Evolutionary conservation across 2,329 filamentous ascomycete species (phyloP).

Genomic region (Myriosclerotinia scirpicola): DNA sequence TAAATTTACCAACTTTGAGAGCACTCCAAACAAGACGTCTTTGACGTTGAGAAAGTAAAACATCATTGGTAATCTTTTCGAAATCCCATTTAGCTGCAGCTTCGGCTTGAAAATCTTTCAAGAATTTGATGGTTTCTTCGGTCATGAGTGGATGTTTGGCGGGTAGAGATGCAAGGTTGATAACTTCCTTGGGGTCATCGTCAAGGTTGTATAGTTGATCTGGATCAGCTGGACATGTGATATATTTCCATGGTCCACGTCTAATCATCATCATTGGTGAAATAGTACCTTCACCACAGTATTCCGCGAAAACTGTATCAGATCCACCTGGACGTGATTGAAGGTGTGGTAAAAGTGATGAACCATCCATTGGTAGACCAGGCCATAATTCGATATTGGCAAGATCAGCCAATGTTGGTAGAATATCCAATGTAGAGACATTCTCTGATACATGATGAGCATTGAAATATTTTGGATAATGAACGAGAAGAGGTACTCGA

Average conservation of each 20-base stretch:
- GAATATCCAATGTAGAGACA: slow-evolving; percentile 86
- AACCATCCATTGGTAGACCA: slow-evolving; percentile 80
- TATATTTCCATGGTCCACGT: slow-evolving; percentile 85
- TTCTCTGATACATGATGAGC: slow-evolving; percentile 78
- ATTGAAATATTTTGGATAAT: slow-evolving; percentile 72
- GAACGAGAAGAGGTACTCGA: slow-evolving; percentile 82
- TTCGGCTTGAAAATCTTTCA: slow-evolving; percentile 71
- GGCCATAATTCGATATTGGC: slow-evolving; percentile 68
- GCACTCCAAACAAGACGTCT: slow-evolving; percentile 78
- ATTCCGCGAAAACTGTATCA: slow-evolving; percentile 91
- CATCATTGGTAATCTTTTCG: slow-evolving; percentile 69
- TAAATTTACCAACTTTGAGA: slow-evolving; percentile 71
- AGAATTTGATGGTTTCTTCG: slow-evolving; percentile 39
- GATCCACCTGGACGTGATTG: slow-evolving; percentile 61
- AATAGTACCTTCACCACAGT: slow-evolving; percentile 89
- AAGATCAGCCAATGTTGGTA: slow-evolving; percentile 84
- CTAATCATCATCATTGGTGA: slow-evolving; percentile 93
- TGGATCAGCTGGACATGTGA: slow-evolving; percentile 79
- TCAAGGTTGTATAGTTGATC: slow-evolving; percentile 81
- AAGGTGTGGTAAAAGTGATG: slow-evolving; percentile 78
- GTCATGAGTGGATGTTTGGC: slow-evolving; percentile 41
- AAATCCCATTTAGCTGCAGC: slow-evolving; percentile 79
- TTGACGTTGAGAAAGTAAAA: slow-evolving; percentile 75
- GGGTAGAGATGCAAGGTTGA: slow-evolving; percentile 45
- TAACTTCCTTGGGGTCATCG: slow-evolving; percentile 52